Percentiles rank a stretch among this genome's conserved stretches.
phyloP scores from a whole-genome alignment of 1,284 basidiomycete species.

The Melampsora americana region DNA sequence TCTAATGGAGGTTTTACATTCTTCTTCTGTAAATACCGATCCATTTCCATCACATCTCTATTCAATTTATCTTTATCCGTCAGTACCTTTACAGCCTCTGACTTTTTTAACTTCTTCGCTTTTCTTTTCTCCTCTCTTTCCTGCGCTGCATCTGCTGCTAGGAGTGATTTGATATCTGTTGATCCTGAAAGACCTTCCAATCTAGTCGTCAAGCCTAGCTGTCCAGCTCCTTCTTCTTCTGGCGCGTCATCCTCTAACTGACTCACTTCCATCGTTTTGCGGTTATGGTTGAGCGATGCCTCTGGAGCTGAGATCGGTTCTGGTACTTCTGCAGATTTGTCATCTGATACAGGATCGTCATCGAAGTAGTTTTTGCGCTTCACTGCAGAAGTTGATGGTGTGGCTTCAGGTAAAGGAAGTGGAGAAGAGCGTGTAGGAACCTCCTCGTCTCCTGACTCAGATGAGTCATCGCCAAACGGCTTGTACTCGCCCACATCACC shows the following conservation, averaged over 20 bases:
- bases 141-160: constrained; percentile 40
- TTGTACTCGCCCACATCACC: constrained; percentile 43
- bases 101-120: constrained; percentile 44
- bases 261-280: background rate
- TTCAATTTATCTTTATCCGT: constrained; percentile 43
- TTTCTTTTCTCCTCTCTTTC: constrained; percentile 44
- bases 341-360: constrained; percentile 22
- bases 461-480: constrained; percentile 32
- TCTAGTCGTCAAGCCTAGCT: constrained; percentile 3
- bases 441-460: constrained; percentile 25
- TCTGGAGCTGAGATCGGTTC: background rate
- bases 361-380: constrained; percentile 43
- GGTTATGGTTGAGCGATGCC: background rate
- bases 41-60: constrained; percentile 43
- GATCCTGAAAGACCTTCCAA: constrained; percentile 43
- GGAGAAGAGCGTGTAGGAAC: background rate
- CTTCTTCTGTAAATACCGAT: constrained; percentile 40
- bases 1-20: constrained; percentile 5
- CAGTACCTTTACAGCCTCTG: constrained; percentile 20
- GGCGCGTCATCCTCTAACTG: constrained; percentile 18
- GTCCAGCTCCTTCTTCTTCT: background rate
- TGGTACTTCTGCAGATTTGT: background rate
- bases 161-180: constrained; percentile 33
- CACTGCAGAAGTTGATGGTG: background rate
- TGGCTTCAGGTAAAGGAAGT: background rate